phyloP scores from a whole-genome alignment of 2,329 filamentous ascomycete genomes.

The Blastomyces emzantsi region DNA sequence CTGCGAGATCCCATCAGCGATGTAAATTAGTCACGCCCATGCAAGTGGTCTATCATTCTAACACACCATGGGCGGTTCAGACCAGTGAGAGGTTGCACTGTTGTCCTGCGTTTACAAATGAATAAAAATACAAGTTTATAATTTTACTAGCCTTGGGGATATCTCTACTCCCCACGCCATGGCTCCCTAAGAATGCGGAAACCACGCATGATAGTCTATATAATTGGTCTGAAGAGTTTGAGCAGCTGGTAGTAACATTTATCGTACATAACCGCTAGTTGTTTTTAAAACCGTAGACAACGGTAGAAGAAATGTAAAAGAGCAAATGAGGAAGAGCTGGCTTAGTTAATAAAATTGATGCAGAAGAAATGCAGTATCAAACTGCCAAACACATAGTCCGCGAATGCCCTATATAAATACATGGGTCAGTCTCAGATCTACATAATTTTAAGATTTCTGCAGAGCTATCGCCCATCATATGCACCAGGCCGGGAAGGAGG shows the following conservation, averaged over 20 bases:
- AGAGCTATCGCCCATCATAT: background rate
- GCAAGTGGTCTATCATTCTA: too few species aligned
- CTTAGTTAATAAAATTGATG: slow-evolving; percentile 98
- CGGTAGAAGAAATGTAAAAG: background rate
- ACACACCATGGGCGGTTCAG: background rate
- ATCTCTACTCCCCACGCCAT: background rate
- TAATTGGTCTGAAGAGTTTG: background rate
- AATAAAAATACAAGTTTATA: background rate
- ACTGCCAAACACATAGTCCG: slow-evolving; percentile 91
- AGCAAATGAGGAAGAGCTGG: background rate
- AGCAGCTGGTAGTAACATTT: background rate
- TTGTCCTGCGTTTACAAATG: background rate
- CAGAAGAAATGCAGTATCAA: slow-evolving; percentile 97
- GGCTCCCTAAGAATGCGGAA: background rate
- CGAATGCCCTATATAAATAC: slow-evolving; percentile 62
- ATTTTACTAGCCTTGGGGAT: background rate
- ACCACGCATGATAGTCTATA: background rate
- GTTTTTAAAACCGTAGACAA: background rate
- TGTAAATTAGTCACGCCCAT: background rate
- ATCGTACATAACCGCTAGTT: background rate
- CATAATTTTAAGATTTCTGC: background rate
- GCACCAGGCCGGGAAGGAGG: slow-evolving; percentile 5
- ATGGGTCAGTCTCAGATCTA: background rate
- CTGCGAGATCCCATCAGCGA: background rate
- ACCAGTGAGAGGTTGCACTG: background rate